A percentile compares a stretch with the other conserved stretches of the same genome.
Evolutionary conservation across 1,139 yeast species (phyloP).

Genomic region (Magnusiomyces suaveolens): DNA sequence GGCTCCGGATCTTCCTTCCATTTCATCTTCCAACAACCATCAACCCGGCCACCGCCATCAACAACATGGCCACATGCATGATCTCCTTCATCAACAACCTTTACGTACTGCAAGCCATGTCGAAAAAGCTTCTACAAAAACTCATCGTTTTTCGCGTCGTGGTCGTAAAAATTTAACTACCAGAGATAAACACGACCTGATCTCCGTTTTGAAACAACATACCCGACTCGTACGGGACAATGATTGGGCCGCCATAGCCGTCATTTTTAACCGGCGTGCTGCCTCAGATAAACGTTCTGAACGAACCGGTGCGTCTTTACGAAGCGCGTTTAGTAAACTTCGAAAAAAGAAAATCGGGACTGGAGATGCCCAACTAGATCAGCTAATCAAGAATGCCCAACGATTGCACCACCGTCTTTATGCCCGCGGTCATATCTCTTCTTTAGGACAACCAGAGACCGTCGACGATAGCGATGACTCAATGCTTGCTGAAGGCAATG

Average conservation of each 20-base stretch:
- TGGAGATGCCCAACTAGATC: slow-evolving; percentile 1
- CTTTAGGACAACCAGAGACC: not conserved
- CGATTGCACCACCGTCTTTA: not conserved
- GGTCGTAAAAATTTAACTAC: slow-evolving; percentile 11
- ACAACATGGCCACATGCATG: not conserved
- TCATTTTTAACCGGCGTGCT: slow-evolving; percentile 9
- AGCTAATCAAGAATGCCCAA: not conserved
- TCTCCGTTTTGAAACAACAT: slow-evolving; percentile 6
- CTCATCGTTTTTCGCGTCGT: slow-evolving; percentile 9
- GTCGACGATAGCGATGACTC: not conserved
- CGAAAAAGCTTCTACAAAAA: not conserved
- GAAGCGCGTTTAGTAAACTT: slow-evolving; percentile 11
- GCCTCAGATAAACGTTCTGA: slow-evolving; percentile 7
- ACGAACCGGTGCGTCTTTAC: slow-evolving; percentile 10
- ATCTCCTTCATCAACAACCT: not conserved
- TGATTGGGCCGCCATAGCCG: slow-evolving; percentile 10
- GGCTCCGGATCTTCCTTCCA: not conserved
- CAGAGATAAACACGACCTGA: slow-evolving; percentile 9
- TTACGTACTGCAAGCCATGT: not conserved
- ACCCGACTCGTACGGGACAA: slow-evolving; percentile 8
- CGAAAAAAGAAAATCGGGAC: slow-evolving; percentile 3
- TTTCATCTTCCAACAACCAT: not conserved
- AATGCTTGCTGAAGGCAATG: not conserved
- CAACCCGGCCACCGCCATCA: not conserved
- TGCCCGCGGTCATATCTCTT: not conserved